A percentile compares a stretch with the other conserved stretches of the same genome.
Evolutionary conservation across 768 basidiomycete genomes (phyloP).

Genomic region (Amanita rimosa): DNA sequence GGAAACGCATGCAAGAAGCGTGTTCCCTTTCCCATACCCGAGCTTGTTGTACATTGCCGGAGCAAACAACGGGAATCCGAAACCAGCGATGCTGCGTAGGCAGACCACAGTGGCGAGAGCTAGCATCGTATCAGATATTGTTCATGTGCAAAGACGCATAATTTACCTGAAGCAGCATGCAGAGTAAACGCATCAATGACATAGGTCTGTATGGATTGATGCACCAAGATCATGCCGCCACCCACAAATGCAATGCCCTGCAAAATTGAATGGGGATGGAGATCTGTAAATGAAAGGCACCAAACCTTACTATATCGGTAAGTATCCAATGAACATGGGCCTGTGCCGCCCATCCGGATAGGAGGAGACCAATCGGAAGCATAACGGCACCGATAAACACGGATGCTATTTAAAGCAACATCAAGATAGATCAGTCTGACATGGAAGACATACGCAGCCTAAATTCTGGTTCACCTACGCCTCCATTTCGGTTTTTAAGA

Average conservation of each 20-base stretch:
- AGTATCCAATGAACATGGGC: not conserved
- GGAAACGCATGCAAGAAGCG: constrained; percentile 46
- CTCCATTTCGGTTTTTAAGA: constrained; percentile 36
- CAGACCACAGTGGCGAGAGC: constrained; percentile 56
- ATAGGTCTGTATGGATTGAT: constrained; percentile 58
- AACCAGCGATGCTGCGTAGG: constrained; percentile 57
- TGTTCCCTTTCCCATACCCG: constrained; percentile 62
- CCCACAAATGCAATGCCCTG: constrained; percentile 51
- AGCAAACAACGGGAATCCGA: constrained; percentile 69
- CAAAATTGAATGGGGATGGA: not conserved
- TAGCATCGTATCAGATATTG: constrained; percentile 8
- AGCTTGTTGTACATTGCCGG: constrained; percentile 53
- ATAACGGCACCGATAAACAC: not conserved
- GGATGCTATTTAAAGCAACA: constrained; percentile 19
- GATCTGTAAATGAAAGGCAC: not conserved
- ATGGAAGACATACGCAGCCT: constrained; percentile 27
- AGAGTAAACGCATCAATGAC: constrained; percentile 57
- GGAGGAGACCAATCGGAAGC: not conserved
- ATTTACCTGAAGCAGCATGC: constrained; percentile 54
- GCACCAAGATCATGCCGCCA: constrained; percentile 43
- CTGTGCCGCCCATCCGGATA: not conserved
- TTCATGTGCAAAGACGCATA: not conserved
- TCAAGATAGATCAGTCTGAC: constrained; percentile 10
- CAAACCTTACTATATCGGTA: constrained; percentile 41
- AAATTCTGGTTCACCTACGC: constrained; percentile 37